Evolutionary conservation across 1,284 basidiomycete genomes (phyloP), one percentile per base, ranked within the genome.

Genomic region (Puccinia hordei): DNA sequence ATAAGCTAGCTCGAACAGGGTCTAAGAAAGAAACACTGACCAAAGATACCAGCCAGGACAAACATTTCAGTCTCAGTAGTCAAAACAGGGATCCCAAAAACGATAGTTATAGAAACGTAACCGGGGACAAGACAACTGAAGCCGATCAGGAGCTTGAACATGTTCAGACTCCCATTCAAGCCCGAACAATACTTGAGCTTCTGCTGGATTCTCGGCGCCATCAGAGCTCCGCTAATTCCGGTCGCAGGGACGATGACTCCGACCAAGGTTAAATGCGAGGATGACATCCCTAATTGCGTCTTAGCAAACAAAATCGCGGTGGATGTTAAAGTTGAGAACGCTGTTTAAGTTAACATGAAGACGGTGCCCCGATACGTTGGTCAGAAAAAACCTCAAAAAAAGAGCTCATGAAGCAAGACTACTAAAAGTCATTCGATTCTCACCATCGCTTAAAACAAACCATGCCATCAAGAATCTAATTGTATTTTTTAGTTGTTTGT

Each of bases 51-150:
- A 0, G 93, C 92, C 3, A 95, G 87, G 0, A 87, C 90, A 84
- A 91, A 95, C 92, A 97, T 93, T 87, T 97, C 93, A 0, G 87
- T 90, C 13, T 90, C 89, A 0, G 90, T 92, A 9, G 90, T 91
- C 81, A 96, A 85, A 0, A 92, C 93, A 79, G 80, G 66, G 90
- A 73, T 88, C 0, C 89, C 84, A 1, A 88, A 86, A 0, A 94
- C 81, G 85, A 95, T 91, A 0, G 93, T 93, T 0, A 94, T 86
- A 83, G 91, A 93, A 0, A 93, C 93, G 83, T 94, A 96, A 0
- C 90, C 87, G 0, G 94, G 93, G n/a, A 95, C 89, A 9, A 89
- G 83, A 10, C 89, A 90, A 0, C 90, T 91, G 72, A 91, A 85
- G 0, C 89, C 80, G 13, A 95, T 91, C 55, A 95, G 89, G 13